Conservation (phyloP, 768 basidiomycete genomes). For the Lentinula boryana region DNA sequence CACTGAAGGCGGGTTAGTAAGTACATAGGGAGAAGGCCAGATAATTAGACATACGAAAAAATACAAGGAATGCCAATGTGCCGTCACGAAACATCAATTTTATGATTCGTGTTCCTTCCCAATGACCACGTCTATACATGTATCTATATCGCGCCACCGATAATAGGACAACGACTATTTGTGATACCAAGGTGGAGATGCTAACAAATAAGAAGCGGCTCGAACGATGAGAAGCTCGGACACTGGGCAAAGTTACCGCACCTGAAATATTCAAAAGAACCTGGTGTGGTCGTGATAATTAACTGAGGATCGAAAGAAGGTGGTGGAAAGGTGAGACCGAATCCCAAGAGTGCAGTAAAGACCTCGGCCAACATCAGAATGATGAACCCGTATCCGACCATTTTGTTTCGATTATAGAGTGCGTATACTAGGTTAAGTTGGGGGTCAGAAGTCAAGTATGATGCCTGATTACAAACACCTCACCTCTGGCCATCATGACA, state of each 20-base stretch:
- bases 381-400: conserved; percentile 15
- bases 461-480: not conserved
- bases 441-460: not conserved
- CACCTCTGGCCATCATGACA: conserved; percentile 25
- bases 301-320: conserved; percentile 4
- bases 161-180: conserved; percentile 7
- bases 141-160: conserved; percentile 6
- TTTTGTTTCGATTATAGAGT: conserved; percentile 19
- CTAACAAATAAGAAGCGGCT: not conserved
- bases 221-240: not conserved
- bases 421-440: conserved; percentile 19
- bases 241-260: not conserved
- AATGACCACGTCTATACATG: not conserved
- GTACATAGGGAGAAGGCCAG: not conserved
- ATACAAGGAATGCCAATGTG: conserved; percentile 8
- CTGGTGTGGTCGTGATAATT: conserved; percentile 7
- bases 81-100: conserved; percentile 10
- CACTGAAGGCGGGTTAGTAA: not conserved
- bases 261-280: conserved; percentile 12
- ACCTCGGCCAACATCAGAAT: conserved; percentile 14
- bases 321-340: conserved; percentile 6
- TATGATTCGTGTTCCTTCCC: conserved; percentile 6
- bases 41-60: conserved; percentile 3
- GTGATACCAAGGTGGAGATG: conserved; percentile 8
- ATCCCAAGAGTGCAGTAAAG: conserved; percentile 1